Base-by-base conservation (phyloP, 2,329 filamentous ascomycete species). In the Xylariaceae sp. region DNA sequence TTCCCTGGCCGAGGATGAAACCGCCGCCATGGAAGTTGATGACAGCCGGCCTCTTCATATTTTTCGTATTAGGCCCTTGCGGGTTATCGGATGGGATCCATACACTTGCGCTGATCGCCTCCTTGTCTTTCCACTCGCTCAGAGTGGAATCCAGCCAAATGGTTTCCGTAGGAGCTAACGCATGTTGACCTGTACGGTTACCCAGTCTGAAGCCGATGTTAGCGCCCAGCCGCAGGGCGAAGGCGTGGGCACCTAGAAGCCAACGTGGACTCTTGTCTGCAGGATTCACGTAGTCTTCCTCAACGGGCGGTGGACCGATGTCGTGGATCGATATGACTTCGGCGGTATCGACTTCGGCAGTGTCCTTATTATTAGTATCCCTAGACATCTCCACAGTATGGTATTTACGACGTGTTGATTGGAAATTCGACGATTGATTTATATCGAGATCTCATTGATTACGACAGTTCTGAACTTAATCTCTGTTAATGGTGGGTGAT, bases 21-120 rank as follows among this genome's bases (percentile, higher is more conserved):
- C 87, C 87, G 28, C 87, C 87, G 31, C 86, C 86, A 65, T 89
- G 87, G 65, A 87, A 86, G 68, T 87, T 87, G 64, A 89, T 79
- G 29, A 89, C 75, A 16, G 81, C 82, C 1, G 85, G 78, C 45
- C 78, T 49, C 28, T 61, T 62, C 43, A n/a, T n/a, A n/a, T n/a
- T n/a, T n/a, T n/a, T n/a, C n/a, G n/a, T 14, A 11, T 16, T 29
- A 4, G 53, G 12, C 23, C 40, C 2, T 14, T 52, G 56, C 16
- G 76, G 73, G 19, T 71, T 60, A 6, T 19, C 23, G 4, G 41
- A 17, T 6, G 60, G 62, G 3, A 53, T 29, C 67, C 62, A 71
- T 31, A 71, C 53, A 40, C 68, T 56, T 23, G 63, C 65, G 43
- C 63, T 62, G 49, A 71, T 66, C 51, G 47, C 57, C 37, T 56